phyloP scores from a whole-genome alignment of 1,284 basidiomycete species.

The Mycosarcoma mackinlayi region DNA sequence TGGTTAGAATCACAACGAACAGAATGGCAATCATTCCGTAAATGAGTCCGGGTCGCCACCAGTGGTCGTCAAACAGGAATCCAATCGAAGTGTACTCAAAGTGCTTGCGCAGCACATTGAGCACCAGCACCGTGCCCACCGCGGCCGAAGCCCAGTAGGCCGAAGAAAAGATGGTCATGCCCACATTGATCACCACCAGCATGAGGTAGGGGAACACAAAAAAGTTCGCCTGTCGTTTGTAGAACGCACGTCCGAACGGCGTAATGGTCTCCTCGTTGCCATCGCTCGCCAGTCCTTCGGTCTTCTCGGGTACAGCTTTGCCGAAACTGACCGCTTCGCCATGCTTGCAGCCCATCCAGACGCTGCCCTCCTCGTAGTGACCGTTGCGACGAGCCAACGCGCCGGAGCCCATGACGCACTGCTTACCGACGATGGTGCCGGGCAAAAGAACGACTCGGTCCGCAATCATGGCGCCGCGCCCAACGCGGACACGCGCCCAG shows the following conservation, averaged over 20 bases:
- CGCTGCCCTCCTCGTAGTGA: constrained; percentile 66
- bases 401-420: constrained; percentile 68
- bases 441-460: constrained; percentile 67
- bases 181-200: constrained; percentile 65
- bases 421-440: constrained; percentile 64
- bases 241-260: constrained; percentile 67
- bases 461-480: constrained; percentile 68
- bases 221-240: constrained; percentile 67
- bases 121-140: constrained; percentile 63
- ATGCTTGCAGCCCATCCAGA: constrained; percentile 68
- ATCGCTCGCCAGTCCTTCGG: constrained; percentile 35
- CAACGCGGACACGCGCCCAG: constrained; percentile 66
- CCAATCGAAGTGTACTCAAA: constrained; percentile 46
- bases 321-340: constrained; percentile 68
- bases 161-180: constrained; percentile 63
- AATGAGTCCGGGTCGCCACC: constrained; percentile 66
- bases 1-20: constrained; percentile 62
- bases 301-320: constrained; percentile 56
- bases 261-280: constrained; percentile 65
- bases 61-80: constrained; percentile 64
- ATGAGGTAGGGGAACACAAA: constrained; percentile 67
- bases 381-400: constrained; percentile 66
- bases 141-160: constrained; percentile 66
- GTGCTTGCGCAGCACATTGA: constrained; percentile 57
- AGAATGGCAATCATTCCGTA: constrained; percentile 62